Percentiles rank a stretch among this genome's conserved stretches.
Evolutionary conservation across 257 asterid genomes (phyloP).

Genomic region (Solanum medicagineum): DNA sequence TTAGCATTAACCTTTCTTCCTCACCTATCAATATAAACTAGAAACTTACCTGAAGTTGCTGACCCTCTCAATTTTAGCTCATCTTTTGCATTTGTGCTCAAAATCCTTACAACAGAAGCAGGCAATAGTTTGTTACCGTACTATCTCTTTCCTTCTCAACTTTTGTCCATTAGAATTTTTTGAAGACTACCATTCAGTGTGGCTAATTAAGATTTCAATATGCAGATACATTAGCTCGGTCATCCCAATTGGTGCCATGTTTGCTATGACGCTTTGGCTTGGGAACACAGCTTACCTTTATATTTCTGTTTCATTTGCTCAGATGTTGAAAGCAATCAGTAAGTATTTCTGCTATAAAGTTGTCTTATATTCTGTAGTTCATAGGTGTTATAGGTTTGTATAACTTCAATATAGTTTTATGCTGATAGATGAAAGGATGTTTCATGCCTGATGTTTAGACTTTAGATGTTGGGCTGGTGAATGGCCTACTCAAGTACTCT

Average conservation of each 20-base stretch:
- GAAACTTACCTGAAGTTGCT: background rate
- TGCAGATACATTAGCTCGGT: slow-evolving; percentile 77
- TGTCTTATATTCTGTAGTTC: background rate
- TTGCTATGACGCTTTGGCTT: slow-evolving; percentile 99
- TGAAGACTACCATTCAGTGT: background rate
- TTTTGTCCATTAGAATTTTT: background rate
- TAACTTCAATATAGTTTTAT: background rate
- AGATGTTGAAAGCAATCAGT: slow-evolving; percentile 98
- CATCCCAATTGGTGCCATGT: slow-evolving; percentile 94
- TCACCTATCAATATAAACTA: background rate
- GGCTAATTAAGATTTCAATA: background rate
- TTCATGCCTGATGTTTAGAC: background rate
- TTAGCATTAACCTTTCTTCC: background rate
- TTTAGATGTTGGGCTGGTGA: background rate
- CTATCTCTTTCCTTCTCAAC: background rate
- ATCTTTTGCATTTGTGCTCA: background rate
- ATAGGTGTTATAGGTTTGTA: background rate
- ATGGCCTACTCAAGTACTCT: background rate
- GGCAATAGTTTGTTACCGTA: background rate
- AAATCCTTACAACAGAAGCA: background rate
- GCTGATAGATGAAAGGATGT: background rate
- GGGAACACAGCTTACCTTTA: slow-evolving; percentile 99
- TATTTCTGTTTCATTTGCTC: slow-evolving; percentile 96
- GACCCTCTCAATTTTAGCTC: background rate
- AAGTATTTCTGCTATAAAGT: slow-evolving; percentile 17